These are phyloP conservation scores for Aspergillus ibericus DNA, from an alignment of 2,329 filamentous ascomycete genomes.

Conservation along the genomic window DNA sequence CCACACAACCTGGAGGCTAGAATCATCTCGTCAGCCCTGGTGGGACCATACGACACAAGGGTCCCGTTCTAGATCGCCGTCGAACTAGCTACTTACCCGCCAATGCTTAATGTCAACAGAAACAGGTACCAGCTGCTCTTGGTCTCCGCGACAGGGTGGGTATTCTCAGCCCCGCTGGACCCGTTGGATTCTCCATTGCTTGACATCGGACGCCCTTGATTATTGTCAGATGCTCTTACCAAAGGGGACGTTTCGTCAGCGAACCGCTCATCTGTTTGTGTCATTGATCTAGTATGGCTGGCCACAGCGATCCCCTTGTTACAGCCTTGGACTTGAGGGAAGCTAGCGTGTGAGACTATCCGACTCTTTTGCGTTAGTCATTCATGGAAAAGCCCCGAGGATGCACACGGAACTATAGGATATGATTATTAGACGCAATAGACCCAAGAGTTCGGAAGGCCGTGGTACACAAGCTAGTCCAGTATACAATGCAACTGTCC, in stretches of 20 bases:
- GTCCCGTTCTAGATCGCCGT: background rate
- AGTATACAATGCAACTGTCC: background rate
- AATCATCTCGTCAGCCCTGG: slow-evolving; percentile 11
- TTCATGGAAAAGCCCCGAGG: background rate
- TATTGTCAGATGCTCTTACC: slow-evolving; percentile 26
- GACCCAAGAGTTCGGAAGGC: background rate
- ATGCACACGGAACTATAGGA: background rate
- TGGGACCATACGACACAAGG: background rate
- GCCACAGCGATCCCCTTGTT: background rate
- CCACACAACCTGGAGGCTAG: slow-evolving; percentile 86
- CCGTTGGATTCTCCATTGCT: slow-evolving; percentile 9
- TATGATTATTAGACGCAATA: background rate
- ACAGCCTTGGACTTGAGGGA: background rate
- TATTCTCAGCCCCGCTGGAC: slow-evolving; percentile 36
- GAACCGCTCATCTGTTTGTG: slow-evolving; percentile 17
- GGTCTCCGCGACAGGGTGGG: slow-evolving; percentile 52
- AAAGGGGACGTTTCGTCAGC: slow-evolving; percentile 32
- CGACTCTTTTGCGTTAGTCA: background rate
- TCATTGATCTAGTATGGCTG: slow-evolving; percentile 11
- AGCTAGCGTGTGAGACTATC: background rate
- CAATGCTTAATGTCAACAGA: slow-evolving; percentile 80
- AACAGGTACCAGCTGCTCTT: slow-evolving; percentile 86
- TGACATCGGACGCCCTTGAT: slow-evolving; percentile 19
- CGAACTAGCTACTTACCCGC: slow-evolving; percentile 53
- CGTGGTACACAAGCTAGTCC: background rate